Conservation (phyloP, 768 basidiomycete genomes). For the Psilocybe tampanensis region DNA sequence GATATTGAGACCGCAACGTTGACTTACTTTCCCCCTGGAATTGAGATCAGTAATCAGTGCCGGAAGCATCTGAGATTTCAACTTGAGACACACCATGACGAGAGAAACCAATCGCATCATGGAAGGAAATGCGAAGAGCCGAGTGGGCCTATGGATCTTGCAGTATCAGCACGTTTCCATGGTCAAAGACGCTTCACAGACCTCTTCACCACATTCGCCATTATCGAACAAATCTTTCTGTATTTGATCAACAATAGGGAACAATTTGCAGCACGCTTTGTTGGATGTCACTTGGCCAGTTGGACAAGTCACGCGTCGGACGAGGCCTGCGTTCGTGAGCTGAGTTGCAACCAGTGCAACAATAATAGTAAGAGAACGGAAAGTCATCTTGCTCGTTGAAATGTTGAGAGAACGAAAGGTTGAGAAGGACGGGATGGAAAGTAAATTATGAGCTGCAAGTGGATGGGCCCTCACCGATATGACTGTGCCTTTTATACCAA, state of each 20-base stretch:
- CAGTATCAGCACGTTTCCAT: conserved; percentile 26
- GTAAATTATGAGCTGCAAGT: background rate
- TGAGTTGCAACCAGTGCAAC: background rate
- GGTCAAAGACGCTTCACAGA: background rate
- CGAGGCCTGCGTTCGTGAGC: background rate
- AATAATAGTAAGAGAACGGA: background rate
- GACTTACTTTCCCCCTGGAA: conserved; percentile 16
- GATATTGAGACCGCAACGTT: too few species aligned
- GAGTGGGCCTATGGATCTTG: conserved; percentile 31
- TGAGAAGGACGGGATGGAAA: background rate
- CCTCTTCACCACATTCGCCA: conserved; percentile 35
- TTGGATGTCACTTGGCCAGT: background rate
- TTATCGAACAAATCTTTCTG: conserved; percentile 35
- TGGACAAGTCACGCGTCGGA: background rate
- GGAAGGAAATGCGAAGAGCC: conserved; percentile 25
- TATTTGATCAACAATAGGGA: conserved; percentile 24
- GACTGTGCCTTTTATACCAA: too few species aligned
- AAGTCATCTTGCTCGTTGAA: background rate
- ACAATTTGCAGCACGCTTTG: background rate
- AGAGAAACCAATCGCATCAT: conserved; percentile 25
- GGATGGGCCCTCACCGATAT: background rate
- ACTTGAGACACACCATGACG: conserved; percentile 16
- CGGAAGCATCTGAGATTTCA: background rate
- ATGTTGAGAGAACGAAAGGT: background rate
- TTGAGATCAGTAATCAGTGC: background rate